Percentiles rank a stretch among this genome's conserved stretches.
Conservation (phyloP, 805 yeast species). For the Maudiozyma bulderi region DNA sequence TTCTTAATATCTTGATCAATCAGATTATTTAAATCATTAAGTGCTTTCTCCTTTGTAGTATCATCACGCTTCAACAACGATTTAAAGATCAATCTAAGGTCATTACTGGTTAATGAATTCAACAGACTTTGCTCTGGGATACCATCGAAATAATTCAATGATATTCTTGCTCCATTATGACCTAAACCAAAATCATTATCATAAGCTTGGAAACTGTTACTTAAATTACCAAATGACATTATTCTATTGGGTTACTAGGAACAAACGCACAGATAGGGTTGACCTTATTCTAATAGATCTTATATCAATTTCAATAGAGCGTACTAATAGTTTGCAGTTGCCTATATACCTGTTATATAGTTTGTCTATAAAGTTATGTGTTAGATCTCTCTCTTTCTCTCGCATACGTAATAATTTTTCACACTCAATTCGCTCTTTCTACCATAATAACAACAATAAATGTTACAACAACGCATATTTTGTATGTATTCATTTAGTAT, state of each 20-base stretch:
- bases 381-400: no score
- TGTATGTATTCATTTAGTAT: no score
- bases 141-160: conserved; percentile 69
- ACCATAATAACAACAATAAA: no score
- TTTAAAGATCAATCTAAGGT: conserved; percentile 56
- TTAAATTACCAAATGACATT: conserved; percentile 26
- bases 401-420: no score
- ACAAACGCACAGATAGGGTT: not conserved
- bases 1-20: conserved; percentile 15
- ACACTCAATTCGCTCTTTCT: no score
- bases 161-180: conserved; percentile 41
- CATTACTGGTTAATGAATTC: conserved; percentile 33
- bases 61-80: conserved; percentile 69
- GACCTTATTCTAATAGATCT: no score
- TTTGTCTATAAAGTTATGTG: no score
- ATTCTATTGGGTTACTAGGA: not conserved
- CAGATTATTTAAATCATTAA: conserved; percentile 40
- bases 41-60: conserved; percentile 76
- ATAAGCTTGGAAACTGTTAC: conserved; percentile 19
- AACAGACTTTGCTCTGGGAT: conserved; percentile 57
- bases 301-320: not conserved
- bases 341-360: not conserved
- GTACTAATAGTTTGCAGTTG: not conserved
- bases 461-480: no score
- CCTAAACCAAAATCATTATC: conserved; percentile 30